phyloP scores from a whole-genome alignment of 148 eudicot genomes.

The Polygonum maritimum region DNA sequence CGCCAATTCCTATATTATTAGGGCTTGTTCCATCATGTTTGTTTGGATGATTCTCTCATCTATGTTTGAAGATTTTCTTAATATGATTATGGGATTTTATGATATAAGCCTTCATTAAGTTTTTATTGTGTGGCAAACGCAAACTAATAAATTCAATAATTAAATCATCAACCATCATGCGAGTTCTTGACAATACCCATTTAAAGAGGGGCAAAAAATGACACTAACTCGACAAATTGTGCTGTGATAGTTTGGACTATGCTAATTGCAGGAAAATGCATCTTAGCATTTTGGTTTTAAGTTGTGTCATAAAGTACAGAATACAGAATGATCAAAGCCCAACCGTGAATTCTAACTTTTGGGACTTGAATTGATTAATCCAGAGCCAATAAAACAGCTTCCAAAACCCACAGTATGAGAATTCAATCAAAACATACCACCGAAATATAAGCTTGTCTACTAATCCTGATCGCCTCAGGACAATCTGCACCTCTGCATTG shows the following conservation, averaged over 20 bases:
- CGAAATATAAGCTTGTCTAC: not conserved
- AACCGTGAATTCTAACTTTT: not conserved
- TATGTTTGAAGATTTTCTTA: too few species aligned
- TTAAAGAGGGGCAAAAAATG: too few species aligned
- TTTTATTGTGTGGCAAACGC: too few species aligned
- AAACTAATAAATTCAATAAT: too few species aligned
- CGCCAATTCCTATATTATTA: not conserved
- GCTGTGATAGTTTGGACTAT: not conserved
- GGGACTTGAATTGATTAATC: not conserved
- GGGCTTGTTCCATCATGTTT: too few species aligned
- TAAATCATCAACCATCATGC: not conserved
- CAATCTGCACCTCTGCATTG: too few species aligned
- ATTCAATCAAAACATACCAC: not conserved
- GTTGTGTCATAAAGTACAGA: not conserved
- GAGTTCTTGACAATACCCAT: not conserved
- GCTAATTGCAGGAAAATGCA: too few species aligned
- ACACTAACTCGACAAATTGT: not conserved
- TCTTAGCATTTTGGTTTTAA: not conserved
- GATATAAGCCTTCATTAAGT: too few species aligned
- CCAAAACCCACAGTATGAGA: not conserved
- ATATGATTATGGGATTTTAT: too few species aligned
- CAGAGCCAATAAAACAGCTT: not conserved
- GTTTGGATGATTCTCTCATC: too few species aligned
- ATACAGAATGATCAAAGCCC: not conserved
- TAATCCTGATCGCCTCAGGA: too few species aligned